Percentiles rank a stretch among this genome's conserved stretches.
These are phyloP conservation scores for Wickerhamomyces alni DNA, from an alignment of 805 yeast genomes.

Conservation along the genomic window DNA sequence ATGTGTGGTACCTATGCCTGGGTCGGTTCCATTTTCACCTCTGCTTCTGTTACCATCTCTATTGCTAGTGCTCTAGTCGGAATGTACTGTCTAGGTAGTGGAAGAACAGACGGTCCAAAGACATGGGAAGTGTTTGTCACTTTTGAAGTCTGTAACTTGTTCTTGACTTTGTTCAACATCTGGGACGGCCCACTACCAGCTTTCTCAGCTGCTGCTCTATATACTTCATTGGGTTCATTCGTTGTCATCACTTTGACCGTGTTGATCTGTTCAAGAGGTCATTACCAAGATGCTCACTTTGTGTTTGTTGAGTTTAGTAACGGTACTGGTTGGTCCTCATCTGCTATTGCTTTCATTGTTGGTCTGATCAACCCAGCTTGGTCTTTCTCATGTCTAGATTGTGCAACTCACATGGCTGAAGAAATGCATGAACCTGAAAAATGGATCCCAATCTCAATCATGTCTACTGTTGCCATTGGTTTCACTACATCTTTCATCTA, in stretches of 20 bases:
- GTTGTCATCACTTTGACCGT: constrained; percentile 47
- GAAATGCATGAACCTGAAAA: constrained; percentile 49
- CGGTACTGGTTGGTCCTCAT: constrained; percentile 53
- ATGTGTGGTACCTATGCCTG: constrained; percentile 58
- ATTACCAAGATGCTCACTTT: constrained; percentile 43
- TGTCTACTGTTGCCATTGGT: constrained; percentile 60
- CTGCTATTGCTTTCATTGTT: constrained; percentile 59
- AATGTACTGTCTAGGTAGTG: constrained; percentile 33
- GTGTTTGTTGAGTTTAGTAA: constrained; percentile 51
- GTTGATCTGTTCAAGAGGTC: constrained; percentile 44
- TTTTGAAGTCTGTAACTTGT: constrained; percentile 38
- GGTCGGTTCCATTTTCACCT: constrained; percentile 56
- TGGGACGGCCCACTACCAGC: constrained; percentile 48
- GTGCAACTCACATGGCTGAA: constrained; percentile 69
- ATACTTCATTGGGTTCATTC: constrained; percentile 47
- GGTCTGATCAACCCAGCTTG: constrained; percentile 68
- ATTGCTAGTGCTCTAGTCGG: constrained; percentile 49
- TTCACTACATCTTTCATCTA: constrained; percentile 52
- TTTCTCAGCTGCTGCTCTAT: constrained; percentile 43
- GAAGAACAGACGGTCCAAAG: constrained; percentile 29
- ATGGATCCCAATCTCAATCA: constrained; percentile 55
- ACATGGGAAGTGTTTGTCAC: constrained; percentile 53
- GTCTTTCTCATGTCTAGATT: constrained; percentile 64
- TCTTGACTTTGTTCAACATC: constrained; percentile 41
- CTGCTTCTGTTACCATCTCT: constrained; percentile 53